phyloP scores from a whole-genome alignment of 1,139 yeast species.

The Scheffersomyces illinoinensis region DNA sequence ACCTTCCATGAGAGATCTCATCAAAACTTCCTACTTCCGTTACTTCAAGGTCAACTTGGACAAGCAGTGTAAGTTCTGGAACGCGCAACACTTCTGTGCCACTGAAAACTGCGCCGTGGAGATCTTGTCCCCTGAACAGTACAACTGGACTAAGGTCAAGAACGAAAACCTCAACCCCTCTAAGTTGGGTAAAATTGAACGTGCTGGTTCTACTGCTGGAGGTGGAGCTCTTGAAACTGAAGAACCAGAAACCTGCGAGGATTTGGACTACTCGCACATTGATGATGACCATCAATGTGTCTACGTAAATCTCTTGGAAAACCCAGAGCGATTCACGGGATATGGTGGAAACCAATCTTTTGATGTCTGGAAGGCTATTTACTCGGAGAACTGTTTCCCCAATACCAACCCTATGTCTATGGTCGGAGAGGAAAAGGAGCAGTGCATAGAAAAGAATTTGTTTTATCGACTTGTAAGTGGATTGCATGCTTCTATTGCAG shows the following conservation, averaged over 20 bases:
- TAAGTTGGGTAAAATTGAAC: slow-evolving; percentile 55
- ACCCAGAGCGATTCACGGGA: slow-evolving; percentile 96
- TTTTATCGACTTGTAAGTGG: slow-evolving; percentile 89
- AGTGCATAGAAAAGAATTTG: slow-evolving; percentile 80
- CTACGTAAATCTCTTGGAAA: slow-evolving; percentile 79
- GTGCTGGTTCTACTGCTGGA: slow-evolving; percentile 17
- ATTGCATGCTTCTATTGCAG: slow-evolving; percentile 93
- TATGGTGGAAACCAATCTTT: slow-evolving; percentile 91
- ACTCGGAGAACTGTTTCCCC: slow-evolving; percentile 85
- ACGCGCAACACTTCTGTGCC: slow-evolving; percentile 83
- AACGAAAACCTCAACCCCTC: slow-evolving; percentile 77
- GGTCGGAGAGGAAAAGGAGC: slow-evolving; percentile 42
- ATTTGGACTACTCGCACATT: slow-evolving; percentile 59
- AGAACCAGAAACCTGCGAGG: slow-evolving; percentile 29
- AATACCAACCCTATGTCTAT: slow-evolving; percentile 47
- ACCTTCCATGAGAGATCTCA: slow-evolving; percentile 57
- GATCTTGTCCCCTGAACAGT: slow-evolving; percentile 44
- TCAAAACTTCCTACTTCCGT: slow-evolving; percentile 73
- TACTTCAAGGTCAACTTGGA: slow-evolving; percentile 86
- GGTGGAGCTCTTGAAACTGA: slow-evolving; percentile 23
- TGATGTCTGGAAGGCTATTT: slow-evolving; percentile 91
- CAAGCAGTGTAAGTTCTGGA: slow-evolving; percentile 87
- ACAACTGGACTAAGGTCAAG: slow-evolving; percentile 61
- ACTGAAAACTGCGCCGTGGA: slow-evolving; percentile 95
- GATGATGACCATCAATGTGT: slow-evolving; percentile 68